phyloP scores from a whole-genome alignment of 148 eudicot species.

The Heliamphora exappendiculata region DNA sequence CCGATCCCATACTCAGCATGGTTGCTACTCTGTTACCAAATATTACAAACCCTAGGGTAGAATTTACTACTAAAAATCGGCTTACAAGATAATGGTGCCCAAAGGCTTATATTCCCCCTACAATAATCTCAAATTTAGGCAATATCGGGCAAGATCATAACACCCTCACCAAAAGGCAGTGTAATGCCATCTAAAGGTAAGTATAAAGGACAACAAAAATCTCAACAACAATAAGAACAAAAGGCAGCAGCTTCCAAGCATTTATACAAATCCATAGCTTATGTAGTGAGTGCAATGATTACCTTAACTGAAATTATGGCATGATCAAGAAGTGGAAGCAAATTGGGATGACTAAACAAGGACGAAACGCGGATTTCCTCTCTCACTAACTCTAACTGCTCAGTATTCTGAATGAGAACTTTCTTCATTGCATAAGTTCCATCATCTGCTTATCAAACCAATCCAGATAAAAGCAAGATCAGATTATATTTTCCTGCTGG shows the following conservation, averaged over 20 bases:
- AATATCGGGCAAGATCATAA: too few species aligned
- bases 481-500: not conserved
- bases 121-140: too few species aligned
- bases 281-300: conserved; percentile 9
- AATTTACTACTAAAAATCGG: too few species aligned
- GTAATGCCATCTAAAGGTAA: not conserved
- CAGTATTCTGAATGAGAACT: conserved; percentile 79
- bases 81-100: too few species aligned
- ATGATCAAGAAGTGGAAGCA: conserved; percentile 95
- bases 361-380: conserved; percentile 96
- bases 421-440: conserved; percentile 99
- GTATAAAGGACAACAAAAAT: not conserved
- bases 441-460: conserved; percentile 54
- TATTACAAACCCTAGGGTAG: too few species aligned
- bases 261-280: not conserved
- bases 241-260: not conserved
- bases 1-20: too few species aligned
- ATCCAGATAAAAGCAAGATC: not conserved
- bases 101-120: too few species aligned
- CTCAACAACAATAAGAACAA: not conserved
- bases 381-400: conserved; percentile 87
- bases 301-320: conserved; percentile 92
- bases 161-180: not conserved
- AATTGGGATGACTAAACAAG: conserved; percentile 80
- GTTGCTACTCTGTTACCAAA: too few species aligned